A percentile compares a stretch with the other conserved stretches of the same genome.
Conservation (phyloP, 139 green algal species). For the Chlorella sorokiniana region DNA sequence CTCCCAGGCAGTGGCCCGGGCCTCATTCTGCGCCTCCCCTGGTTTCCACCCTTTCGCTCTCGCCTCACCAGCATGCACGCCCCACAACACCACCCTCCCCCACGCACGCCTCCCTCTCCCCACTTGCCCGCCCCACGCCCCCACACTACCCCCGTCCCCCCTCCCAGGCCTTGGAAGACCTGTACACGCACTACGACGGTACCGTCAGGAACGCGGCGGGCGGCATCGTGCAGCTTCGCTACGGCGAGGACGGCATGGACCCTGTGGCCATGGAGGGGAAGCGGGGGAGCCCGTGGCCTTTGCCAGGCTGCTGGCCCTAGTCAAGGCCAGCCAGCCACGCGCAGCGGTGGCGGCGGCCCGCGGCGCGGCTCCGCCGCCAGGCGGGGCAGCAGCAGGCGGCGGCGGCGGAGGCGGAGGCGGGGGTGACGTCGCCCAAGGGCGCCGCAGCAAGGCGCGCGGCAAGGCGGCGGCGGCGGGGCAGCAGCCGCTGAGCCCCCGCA, state of each 20-base stretch:
- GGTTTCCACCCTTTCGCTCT: no score
- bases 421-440: neutral
- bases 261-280: slow-evolving; percentile 91
- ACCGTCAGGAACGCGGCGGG: slow-evolving; percentile 90
- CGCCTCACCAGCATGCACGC: no score
- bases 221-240: slow-evolving; percentile 92
- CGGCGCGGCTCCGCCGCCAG: neutral
- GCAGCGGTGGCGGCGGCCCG: neutral
- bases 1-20: neutral
- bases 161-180: slow-evolving; percentile 86
- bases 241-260: slow-evolving; percentile 96
- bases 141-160: neutral
- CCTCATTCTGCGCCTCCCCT: no score
- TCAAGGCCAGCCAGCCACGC: slow-evolving; percentile 30
- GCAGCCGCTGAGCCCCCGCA: neutral
- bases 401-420: neutral
- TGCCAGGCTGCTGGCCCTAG: slow-evolving; percentile 52
- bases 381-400: neutral
- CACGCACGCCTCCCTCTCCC: slow-evolving; percentile 13
- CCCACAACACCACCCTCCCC: no score
- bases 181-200: slow-evolving; percentile 92
- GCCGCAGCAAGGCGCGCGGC: neutral
- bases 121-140: neutral
- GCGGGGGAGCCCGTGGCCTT: slow-evolving; percentile 74
- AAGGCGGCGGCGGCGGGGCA: neutral